Evolutionary conservation across 2,329 filamentous ascomycete genomes (phyloP).

Genomic region (Lomentospora prolificans): DNA sequence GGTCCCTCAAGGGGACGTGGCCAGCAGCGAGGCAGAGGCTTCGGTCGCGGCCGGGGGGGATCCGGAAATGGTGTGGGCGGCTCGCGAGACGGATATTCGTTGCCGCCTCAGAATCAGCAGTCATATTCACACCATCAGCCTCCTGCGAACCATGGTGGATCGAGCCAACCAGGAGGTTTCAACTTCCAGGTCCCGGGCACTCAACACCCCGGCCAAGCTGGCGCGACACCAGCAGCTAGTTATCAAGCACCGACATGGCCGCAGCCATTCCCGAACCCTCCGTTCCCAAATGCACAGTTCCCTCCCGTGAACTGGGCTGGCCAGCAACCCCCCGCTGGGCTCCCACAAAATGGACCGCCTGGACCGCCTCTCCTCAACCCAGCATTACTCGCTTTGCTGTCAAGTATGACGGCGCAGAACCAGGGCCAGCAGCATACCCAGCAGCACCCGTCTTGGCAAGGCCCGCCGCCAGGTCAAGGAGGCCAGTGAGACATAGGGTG

Average conservation of each 20-base stretch:
- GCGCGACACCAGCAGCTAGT: not conserved
- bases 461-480: not conserved
- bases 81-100: slow-evolving; percentile 30
- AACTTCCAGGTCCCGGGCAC: slow-evolving; percentile 33
- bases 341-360: not conserved
- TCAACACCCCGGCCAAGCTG: not conserved
- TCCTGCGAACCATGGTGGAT: slow-evolving; percentile 16
- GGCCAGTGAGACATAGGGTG: not conserved
- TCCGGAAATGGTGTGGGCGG: slow-evolving; percentile 9
- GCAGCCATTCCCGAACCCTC: slow-evolving; percentile 1
- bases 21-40: slow-evolving; percentile 26
- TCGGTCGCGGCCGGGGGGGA: slow-evolving; percentile 22
- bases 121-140: slow-evolving; percentile 16
- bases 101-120: slow-evolving; percentile 23
- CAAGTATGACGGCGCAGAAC: not conserved
- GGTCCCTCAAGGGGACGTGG: slow-evolving; percentile 34
- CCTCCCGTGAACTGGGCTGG: not conserved
- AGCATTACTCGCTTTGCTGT: not conserved
- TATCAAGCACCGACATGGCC: not conserved
- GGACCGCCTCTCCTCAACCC: not conserved
- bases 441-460: not conserved
- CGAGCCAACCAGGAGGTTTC: slow-evolving; percentile 20
- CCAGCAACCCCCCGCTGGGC: not conserved
- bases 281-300: not conserved
- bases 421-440: slow-evolving; percentile 1